A percentile compares a stretch with the other conserved stretches of the same genome.
These are phyloP conservation scores for Cladochytrium replicatum DNA, from an alignment of 192 early-diverging fungal species.

Conservation along the genomic window DNA sequence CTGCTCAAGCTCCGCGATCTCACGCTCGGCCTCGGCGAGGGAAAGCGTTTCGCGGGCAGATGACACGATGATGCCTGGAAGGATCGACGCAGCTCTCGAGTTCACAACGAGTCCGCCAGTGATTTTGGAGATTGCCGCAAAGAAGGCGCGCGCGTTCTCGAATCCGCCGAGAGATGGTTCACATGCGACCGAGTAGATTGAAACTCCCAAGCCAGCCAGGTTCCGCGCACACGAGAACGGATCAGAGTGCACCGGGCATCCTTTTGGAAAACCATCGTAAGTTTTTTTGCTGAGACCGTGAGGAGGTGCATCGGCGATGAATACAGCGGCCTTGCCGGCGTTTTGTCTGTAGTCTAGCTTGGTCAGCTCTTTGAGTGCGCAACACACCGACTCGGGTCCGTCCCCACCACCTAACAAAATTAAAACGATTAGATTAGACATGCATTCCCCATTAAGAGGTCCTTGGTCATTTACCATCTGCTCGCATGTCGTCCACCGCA, in stretches of 20 bases:
- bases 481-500: no score
- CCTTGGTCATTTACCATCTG: no score
- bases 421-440: no score
- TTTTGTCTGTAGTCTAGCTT: constrained; percentile 4
- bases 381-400: constrained; percentile 11
- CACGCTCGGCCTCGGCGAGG: neutral
- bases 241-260: constrained; percentile 4
- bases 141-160: constrained; percentile 9
- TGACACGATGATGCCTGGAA: constrained; percentile 11
- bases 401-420: constrained; percentile 5
- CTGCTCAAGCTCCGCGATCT: neutral
- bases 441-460: no score
- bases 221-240: neutral
- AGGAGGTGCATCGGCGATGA: constrained; percentile 15
- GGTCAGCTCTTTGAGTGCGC: constrained; percentile 4
- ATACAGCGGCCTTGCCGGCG: constrained; percentile 6
- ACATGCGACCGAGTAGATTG: constrained; percentile 7
- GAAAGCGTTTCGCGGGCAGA: constrained; percentile 1
- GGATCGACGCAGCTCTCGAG: constrained; percentile 5
- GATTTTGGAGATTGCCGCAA: neutral
- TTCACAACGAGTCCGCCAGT: constrained; percentile 9
- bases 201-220: neutral
- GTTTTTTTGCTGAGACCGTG: constrained; percentile 6
- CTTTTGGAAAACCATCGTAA: constrained; percentile 13
- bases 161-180: constrained; percentile 6